Evolutionary conservation across 2,329 filamentous ascomycete genomes (phyloP).

Genomic region (Colletotrichum abscissum): DNA sequence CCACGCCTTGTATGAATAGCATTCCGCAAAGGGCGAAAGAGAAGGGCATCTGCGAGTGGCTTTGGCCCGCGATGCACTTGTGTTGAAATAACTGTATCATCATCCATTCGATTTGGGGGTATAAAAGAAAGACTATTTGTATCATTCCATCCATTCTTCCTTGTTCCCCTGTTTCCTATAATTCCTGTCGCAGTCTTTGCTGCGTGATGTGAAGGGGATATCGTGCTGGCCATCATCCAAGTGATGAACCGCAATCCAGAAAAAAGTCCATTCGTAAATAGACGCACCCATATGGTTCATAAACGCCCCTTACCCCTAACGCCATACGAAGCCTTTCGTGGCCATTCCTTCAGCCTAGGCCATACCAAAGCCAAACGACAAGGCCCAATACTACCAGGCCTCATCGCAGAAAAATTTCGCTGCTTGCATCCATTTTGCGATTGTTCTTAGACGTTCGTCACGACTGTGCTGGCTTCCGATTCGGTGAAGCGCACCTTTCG

Average conservation of each 20-base stretch:
- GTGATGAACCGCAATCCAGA: background rate
- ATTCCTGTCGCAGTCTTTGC: background rate
- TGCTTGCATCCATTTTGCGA: background rate
- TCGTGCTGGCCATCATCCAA: slow-evolving; percentile 6
- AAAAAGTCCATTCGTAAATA: background rate
- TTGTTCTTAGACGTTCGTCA: slow-evolving; percentile 18
- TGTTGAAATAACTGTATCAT: slow-evolving; percentile 15
- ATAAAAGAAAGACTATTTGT: slow-evolving; percentile 35
- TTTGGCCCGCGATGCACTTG: background rate
- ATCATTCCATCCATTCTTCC: slow-evolving; percentile 9
- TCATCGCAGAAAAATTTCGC: background rate
- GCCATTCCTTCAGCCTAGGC: background rate
- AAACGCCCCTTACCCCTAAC: slow-evolving; percentile 7
- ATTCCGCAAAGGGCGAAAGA: background rate
- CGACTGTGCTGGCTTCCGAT: slow-evolving; percentile 42
- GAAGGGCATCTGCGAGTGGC: background rate
- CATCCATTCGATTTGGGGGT: slow-evolving; percentile 24
- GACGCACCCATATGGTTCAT: slow-evolving; percentile 1
- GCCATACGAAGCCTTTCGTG: slow-evolving; percentile 8
- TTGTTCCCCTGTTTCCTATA: background rate
- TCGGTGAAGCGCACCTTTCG: slow-evolving; percentile 55
- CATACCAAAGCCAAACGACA: background rate
- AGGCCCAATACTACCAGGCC: background rate
- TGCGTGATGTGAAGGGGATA: slow-evolving; percentile 3
- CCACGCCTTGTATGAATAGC: background rate